Conservation (phyloP, 345 rosid species). For the Psidium guajava region DNA sequence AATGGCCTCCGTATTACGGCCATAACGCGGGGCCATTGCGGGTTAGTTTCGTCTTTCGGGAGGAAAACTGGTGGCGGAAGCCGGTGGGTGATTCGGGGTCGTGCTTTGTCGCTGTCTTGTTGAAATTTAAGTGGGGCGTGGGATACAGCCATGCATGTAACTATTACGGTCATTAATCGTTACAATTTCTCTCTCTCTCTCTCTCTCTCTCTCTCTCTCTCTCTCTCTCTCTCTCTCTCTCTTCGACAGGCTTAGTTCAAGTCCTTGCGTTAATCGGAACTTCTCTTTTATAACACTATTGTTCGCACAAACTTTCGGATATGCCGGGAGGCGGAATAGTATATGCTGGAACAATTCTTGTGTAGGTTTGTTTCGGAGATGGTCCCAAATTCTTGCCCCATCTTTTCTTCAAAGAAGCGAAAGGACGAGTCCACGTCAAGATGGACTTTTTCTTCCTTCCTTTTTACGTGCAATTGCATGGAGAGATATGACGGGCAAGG, state of each 20-base stretch:
- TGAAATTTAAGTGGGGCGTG: not conserved
- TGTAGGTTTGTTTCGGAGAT: no score
- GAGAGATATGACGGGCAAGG: not conserved
- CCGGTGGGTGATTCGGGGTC: not conserved
- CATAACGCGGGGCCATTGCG: rapidly evolving
- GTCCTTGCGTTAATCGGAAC: no score
- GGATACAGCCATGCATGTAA: not conserved
- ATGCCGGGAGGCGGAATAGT: no score
- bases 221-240: no score
- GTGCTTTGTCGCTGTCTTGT: not conserved
- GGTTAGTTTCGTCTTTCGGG: not conserved
- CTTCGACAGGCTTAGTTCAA: no score
- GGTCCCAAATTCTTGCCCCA: not conserved
- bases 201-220: no score
- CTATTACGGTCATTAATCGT: not conserved
- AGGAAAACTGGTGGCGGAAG: not conserved
- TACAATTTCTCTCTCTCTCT: no score
- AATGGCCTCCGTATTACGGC: not conserved
- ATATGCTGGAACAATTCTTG: no score
- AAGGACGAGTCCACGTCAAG: not conserved
- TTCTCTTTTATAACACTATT: no score
- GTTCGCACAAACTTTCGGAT: no score
- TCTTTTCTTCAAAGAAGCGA: not conserved
- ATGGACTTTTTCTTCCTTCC: not conserved
- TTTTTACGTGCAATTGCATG: not conserved